phyloP scores from a whole-genome alignment of 352 stramenopile genomes.

The Pythium chondricola region DNA sequence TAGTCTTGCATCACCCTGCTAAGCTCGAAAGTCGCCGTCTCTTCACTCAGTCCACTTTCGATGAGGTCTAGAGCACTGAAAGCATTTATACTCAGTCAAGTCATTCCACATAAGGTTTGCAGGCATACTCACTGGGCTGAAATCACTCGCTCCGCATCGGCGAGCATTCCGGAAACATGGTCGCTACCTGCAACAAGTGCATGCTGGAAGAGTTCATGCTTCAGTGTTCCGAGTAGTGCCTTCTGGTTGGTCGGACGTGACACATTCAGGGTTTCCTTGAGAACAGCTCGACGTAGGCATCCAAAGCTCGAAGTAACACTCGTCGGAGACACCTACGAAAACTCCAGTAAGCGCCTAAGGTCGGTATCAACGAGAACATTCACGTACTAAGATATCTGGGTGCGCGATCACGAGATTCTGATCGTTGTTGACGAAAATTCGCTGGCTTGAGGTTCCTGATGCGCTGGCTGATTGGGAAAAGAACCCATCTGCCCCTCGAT shows the following conservation, averaged over 20 bases:
- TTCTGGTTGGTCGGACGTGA: conserved; percentile 48
- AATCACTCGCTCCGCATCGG: conserved; percentile 45
- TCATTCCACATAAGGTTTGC: background rate
- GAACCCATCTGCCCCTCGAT: conserved; percentile 31
- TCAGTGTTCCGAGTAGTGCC: conserved; percentile 69
- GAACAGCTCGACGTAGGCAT: conserved; percentile 58
- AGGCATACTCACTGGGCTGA: conserved; percentile 58
- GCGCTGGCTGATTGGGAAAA: conserved; percentile 23
- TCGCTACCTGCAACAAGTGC: conserved; percentile 35
- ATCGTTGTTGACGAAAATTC: conserved; percentile 30
- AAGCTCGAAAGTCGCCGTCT: conserved; percentile 49
- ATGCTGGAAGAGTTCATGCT: conserved; percentile 79
- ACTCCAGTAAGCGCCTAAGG: background rate
- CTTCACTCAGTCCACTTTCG: conserved; percentile 57
- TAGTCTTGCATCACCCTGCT: conserved; percentile 50
- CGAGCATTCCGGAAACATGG: conserved; percentile 25
- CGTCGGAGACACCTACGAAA: conserved; percentile 62
- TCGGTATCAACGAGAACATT: background rate
- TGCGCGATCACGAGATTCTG: conserved; percentile 56
- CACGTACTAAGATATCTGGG: conserved; percentile 65
- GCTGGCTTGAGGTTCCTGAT: background rate
- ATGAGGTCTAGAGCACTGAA: conserved; percentile 60
- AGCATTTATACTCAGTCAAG: background rate
- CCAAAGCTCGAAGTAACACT: conserved; percentile 71
- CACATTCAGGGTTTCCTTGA: conserved; percentile 64